phyloP scores from a whole-genome alignment of 2,329 filamentous ascomycete genomes.

The Ascochyta viciae-villosae region DNA sequence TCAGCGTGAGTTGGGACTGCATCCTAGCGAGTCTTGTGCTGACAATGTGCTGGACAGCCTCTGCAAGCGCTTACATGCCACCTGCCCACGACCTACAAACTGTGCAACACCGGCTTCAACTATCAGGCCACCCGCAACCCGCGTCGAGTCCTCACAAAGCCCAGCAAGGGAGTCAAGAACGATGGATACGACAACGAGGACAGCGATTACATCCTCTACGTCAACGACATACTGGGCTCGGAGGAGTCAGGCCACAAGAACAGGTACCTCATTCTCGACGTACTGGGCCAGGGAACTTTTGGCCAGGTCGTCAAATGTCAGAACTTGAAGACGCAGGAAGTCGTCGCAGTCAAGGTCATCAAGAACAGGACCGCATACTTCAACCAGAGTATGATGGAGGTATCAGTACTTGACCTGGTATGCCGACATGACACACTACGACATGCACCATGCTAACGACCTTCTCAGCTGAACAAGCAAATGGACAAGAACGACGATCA shows the following conservation, averaged over 20 bases:
- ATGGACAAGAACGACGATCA: conserved; percentile 99
- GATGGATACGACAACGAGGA: conserved; percentile 99
- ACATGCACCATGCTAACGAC: conserved; percentile 15
- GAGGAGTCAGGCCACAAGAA: conserved; percentile 99
- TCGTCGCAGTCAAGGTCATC: conserved; percentile 98
- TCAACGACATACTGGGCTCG: conserved; percentile 97
- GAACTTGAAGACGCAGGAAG: conserved; percentile 97
- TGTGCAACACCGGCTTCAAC: conserved; percentile 97
- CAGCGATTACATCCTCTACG: conserved; percentile 98
- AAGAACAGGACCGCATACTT: conserved; percentile 99
- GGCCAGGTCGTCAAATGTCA: conserved; percentile 99
- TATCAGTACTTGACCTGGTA: conserved; percentile 94
- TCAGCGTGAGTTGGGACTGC: conserved; percentile 72
- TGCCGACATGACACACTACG: conserved; percentile 33
- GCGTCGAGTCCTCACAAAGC: conserved; percentile 93
- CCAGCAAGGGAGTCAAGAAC: conserved; percentile 97
- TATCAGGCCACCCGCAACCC: conserved; percentile 98
- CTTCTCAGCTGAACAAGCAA: conserved; percentile 86
- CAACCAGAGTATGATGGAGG: conserved; percentile 99
- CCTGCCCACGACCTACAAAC: conserved; percentile 92
- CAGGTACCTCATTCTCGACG: conserved; percentile 94
- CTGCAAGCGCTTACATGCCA: conserved; percentile 94
- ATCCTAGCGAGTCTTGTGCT: conserved; percentile 14
- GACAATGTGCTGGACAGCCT: conserved; percentile 64
- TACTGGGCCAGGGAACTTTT: conserved; percentile 95